These are phyloP conservation scores for Hibiscus tridactylites DNA, from an alignment of 345 rosid genomes.

Conservation along the genomic window DNA sequence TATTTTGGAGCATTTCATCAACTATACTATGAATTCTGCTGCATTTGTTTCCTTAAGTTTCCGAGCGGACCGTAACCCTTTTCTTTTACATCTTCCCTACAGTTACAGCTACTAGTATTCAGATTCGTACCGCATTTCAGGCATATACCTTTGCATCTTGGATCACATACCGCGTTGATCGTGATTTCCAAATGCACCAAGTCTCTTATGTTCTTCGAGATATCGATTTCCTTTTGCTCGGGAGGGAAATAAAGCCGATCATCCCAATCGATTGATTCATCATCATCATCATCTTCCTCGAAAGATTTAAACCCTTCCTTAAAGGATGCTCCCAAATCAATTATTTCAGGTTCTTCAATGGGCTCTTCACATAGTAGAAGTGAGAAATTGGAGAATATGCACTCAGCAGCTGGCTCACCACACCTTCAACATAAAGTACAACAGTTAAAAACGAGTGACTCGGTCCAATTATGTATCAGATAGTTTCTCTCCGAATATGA, in stretches of 20 bases:
- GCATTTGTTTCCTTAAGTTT: constrained; percentile 59
- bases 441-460: neutral
- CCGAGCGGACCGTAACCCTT: constrained; percentile 59
- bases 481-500: neutral
- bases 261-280: constrained; percentile 64
- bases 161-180: constrained; percentile 52
- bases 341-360: constrained; percentile 58
- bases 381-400: constrained; percentile 70
- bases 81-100: constrained; percentile 38
- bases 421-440: constrained; percentile 41
- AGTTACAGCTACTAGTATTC: constrained; percentile 54
- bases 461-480: neutral
- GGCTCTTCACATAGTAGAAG: constrained; percentile 60
- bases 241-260: constrained; percentile 67
- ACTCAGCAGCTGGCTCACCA: constrained; percentile 58
- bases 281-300: constrained; percentile 49
- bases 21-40: constrained; percentile 17
- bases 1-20: neutral
- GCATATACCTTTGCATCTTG: constrained; percentile 74
- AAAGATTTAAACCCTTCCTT: constrained; percentile 27
- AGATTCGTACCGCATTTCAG: constrained; percentile 68
- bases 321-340: constrained; percentile 42
- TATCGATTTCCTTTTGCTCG: constrained; percentile 19
- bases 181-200: constrained; percentile 72
- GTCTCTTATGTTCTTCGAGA: constrained; percentile 73